These are phyloP conservation scores for Diacronema lutheri DNA, from an alignment of 78 protist species.

Conservation along the genomic window DNA sequence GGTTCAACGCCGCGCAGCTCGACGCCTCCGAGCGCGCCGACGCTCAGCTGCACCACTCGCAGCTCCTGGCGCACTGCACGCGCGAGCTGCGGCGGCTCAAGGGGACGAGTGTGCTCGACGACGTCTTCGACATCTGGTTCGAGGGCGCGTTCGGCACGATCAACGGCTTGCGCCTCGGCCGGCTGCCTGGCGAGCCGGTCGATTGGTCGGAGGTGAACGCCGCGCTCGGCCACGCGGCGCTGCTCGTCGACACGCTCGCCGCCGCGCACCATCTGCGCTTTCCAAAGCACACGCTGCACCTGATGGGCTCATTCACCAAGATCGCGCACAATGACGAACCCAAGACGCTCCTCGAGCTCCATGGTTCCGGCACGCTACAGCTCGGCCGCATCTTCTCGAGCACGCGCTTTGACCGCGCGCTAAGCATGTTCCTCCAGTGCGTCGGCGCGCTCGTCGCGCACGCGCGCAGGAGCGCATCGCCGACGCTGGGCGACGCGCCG, in stretches of 20 bases:
- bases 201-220: constrained; percentile 13
- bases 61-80: neutral
- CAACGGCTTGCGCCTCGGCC: neutral
- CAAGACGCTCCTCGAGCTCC: no score
- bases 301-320: constrained; percentile 9
- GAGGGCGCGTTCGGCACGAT: neutral
- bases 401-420: no score
- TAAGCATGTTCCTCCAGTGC: no score
- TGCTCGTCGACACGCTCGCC: neutral
- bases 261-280: neutral
- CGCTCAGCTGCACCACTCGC: neutral
- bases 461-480: no score
- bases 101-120: neutral
- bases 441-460: no score
- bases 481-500: no score
- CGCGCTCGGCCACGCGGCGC: constrained; percentile 7
- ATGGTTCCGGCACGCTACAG: no score
- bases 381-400: no score
- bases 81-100: neutral
- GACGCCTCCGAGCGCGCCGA: neutral
- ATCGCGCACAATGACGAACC: neutral
- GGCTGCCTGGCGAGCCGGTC: neutral
- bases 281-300: neutral
- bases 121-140: neutral
- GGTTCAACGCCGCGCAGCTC: neutral